Conservation (phyloP, 2,329 filamentous ascomycete species). For the Trichoderma sp. region DNA sequence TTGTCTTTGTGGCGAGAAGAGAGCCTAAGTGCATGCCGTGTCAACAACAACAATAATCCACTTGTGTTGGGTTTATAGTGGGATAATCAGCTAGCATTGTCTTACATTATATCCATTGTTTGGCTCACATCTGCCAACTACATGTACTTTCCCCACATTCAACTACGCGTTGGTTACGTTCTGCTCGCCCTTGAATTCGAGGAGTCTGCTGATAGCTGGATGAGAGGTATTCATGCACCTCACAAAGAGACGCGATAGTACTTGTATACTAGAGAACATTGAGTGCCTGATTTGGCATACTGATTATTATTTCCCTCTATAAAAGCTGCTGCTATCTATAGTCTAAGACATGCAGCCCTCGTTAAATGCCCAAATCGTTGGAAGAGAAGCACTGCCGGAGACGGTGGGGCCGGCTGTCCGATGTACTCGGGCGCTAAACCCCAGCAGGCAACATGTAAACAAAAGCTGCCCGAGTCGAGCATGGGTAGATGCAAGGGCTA, state of each 20-base stretch:
- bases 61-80: background rate
- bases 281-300: too few species aligned
- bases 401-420: constrained; percentile 25
- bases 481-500: constrained; percentile 6
- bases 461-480: constrained; percentile 26
- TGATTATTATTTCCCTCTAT: too few species aligned
- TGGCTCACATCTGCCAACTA: background rate
- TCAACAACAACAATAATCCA: background rate
- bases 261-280: background rate
- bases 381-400: constrained; percentile 25
- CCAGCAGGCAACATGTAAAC: constrained; percentile 47
- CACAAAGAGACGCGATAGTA: background rate
- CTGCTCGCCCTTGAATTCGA: background rate
- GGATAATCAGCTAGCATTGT: background rate
- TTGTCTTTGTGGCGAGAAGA: background rate
- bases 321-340: background rate
- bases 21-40: background rate
- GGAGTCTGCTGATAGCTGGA: background rate
- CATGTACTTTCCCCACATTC: background rate
- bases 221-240: background rate
- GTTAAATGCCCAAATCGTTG: constrained; percentile 26
- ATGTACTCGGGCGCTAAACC: constrained; percentile 34
- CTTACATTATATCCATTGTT: background rate
- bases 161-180: background rate
- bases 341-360: background rate